Percentiles rank a stretch among this genome's conserved stretches.
Evolutionary conservation across 805 yeast genomes (phyloP).

Genomic region (Yamadazyma laniorum): DNA sequence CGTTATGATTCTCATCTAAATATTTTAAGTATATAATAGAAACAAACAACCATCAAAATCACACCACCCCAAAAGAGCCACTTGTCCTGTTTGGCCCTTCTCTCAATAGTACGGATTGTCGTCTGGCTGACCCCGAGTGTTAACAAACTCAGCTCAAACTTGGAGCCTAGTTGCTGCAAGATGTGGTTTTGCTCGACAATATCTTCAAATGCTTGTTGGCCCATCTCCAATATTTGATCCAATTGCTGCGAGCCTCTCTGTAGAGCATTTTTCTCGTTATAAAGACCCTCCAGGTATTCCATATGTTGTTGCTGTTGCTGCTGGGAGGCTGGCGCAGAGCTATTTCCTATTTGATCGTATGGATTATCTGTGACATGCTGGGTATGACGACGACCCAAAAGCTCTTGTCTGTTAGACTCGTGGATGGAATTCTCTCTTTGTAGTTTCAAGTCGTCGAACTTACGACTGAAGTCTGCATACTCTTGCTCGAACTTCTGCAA

Average conservation of each 20-base stretch:
- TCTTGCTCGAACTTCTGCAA: constrained; percentile 55
- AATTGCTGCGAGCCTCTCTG: constrained; percentile 74
- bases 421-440: constrained; percentile 54
- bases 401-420: constrained; percentile 47
- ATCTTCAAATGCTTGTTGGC: constrained; percentile 80
- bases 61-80: constrained; percentile 81
- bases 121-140: constrained; percentile 86
- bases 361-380: constrained; percentile 46
- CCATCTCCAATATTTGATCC: constrained; percentile 89
- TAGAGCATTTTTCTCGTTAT: constrained; percentile 63
- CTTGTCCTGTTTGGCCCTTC: constrained; percentile 82
- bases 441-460: constrained; percentile 53
- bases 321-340: constrained; percentile 18
- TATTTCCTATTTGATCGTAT: constrained; percentile 27
- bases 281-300: constrained; percentile 59
- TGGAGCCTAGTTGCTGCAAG: constrained; percentile 58
- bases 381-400: constrained; percentile 51
- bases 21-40: constrained; percentile 66
- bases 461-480: constrained; percentile 43
- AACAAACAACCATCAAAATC: constrained; percentile 55
- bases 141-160: constrained; percentile 63
- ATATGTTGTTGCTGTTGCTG: constrained; percentile 26
- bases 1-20: constrained; percentile 46
- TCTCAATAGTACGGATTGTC: constrained; percentile 77
- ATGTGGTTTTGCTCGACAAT: constrained; percentile 80